Base-by-base conservation (phyloP, 2,329 filamentous ascomycete genomes). In the Leptosphaerulina australis region DNA sequence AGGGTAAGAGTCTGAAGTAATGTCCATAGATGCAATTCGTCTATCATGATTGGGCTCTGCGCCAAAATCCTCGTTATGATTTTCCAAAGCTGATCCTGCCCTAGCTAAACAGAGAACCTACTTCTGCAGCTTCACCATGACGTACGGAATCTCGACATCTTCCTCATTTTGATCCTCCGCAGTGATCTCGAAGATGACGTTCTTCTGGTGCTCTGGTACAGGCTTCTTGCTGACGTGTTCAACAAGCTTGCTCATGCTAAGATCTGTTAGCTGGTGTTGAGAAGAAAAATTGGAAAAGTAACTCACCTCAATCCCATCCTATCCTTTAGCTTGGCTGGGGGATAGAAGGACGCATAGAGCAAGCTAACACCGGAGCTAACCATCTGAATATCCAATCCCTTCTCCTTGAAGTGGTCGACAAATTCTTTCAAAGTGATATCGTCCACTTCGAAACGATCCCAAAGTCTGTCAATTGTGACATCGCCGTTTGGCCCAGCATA, bases 331-430 rank as follows among this genome's bases (percentile, higher is more conserved):
- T 88, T 88, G 44, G 88, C 88, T 0, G 87, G 81, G 2, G 88
- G 86, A 77, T 95, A 96, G 83, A 99, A 99, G 65, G 86, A 88
- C 14, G 94, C 93, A 67, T 97, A 99, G 35, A 99, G 79, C 67
- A 99, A 78, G 74, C 91, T 97, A 58, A 97, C 93, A 1, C 93
- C 94, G n/a, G 91, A 96, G 79, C 91, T 96, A 67, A 99, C 81
- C 93, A 97, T 97, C 53, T 86, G 89, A 46, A 97, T 87, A 15
- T 79, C 85, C 45, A 99, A 79, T 1, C 94, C 94, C 66, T 85
- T 82, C 65, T 85, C 80, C 70, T 89, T 83, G 71, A 99, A 97
- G 66, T 89, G 77, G 47, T 90, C 85, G 20, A 97, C 75, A 66
- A 99, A 89, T 71, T 97, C 86, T 68, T 84, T 81, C 40, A 99